phyloP scores from a whole-genome alignment of 2,329 filamentous ascomycete genomes.

The Ampelomyces quisqualis region DNA sequence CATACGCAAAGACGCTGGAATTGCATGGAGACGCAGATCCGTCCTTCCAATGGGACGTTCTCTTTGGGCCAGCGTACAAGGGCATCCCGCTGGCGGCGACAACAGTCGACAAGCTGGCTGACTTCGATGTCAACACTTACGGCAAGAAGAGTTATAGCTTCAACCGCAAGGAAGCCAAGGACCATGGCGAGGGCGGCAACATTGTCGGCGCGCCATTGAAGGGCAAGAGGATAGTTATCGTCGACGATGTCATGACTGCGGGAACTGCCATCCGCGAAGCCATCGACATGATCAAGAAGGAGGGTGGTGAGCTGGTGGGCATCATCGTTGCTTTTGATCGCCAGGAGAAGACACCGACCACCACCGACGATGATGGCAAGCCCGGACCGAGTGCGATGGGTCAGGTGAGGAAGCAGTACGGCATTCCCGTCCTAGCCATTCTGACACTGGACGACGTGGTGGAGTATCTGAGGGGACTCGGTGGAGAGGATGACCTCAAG shows the following conservation, averaged over 20 bases:
- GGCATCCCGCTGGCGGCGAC: slow-evolving; percentile 87
- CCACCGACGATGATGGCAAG: slow-evolving; percentile 62
- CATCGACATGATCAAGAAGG: slow-evolving; percentile 80
- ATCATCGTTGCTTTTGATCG: slow-evolving; percentile 88
- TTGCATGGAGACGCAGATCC: slow-evolving; percentile 46
- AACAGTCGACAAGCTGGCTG: slow-evolving; percentile 72
- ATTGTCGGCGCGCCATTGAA: slow-evolving; percentile 86
- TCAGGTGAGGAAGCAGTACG: slow-evolving; percentile 78
- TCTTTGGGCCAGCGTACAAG: slow-evolving; percentile 96
- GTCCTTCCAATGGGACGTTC: slow-evolving; percentile 70
- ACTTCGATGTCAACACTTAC: slow-evolving; percentile 66
- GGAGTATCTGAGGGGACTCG: slow-evolving; percentile 47
- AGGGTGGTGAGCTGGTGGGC: slow-evolving; percentile 81
- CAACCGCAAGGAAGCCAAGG: slow-evolving; percentile 95
- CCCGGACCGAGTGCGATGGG: slow-evolving; percentile 79
- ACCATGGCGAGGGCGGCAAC: slow-evolving; percentile 89
- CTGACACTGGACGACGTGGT: slow-evolving; percentile 79
- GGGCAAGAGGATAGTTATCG: slow-evolving; percentile 82
- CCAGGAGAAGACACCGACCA: slow-evolving; percentile 73
- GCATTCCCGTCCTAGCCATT: slow-evolving; percentile 80
- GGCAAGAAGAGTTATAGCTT: slow-evolving; percentile 78
- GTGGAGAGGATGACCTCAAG: slow-evolving; percentile 49
- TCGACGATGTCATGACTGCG: slow-evolving; percentile 96
- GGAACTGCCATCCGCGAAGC: slow-evolving; percentile 93
- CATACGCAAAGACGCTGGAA: slow-evolving; percentile 69